phyloP scores from a whole-genome alignment of 108 stramenopile species.

The Skeletonema tropicum region DNA sequence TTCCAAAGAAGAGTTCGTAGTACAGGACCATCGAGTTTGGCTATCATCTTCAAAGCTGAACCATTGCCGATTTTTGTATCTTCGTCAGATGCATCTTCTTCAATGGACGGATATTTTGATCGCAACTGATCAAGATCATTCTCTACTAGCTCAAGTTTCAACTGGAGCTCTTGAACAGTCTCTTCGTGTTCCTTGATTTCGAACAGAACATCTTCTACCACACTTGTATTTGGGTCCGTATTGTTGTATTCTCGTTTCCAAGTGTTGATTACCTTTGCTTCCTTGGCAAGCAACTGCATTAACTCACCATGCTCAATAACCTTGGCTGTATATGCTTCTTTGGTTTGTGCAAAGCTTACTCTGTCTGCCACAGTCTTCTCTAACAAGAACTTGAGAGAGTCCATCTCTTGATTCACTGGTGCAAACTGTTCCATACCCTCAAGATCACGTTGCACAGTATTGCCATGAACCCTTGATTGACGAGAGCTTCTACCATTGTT shows the following conservation, averaged over 20 bases:
- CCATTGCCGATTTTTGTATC: constrained; percentile 34
- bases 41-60: constrained; percentile 52
- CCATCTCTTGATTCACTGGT: constrained; percentile 51
- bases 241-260: constrained; percentile 18
- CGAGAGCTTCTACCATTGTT: constrained; percentile 14
- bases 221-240: constrained; percentile 10
- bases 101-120: constrained; percentile 34
- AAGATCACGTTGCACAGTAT: not conserved
- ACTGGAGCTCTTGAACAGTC: constrained; percentile 66
- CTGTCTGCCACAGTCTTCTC: constrained; percentile 70
- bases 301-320: constrained; percentile 71
- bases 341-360: constrained; percentile 50
- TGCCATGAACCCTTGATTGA: constrained; percentile 4
- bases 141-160: constrained; percentile 81
- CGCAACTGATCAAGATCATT: constrained; percentile 67
- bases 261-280: constrained; percentile 57
- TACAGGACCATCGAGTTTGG: constrained; percentile 58
- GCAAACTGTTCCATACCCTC: constrained; percentile 43
- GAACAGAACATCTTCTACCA: constrained; percentile 17
- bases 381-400: constrained; percentile 69
- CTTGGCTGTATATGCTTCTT: constrained; percentile 60
- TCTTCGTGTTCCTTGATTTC: constrained; percentile 45
- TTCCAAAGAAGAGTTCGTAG: constrained; percentile 65
- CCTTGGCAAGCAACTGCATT: constrained; percentile 69
- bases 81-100: constrained; percentile 37